These are phyloP conservation scores for Coniochaeta prunicola DNA, from an alignment of 2,329 filamentous ascomycete genomes.

Conservation along the genomic window DNA sequence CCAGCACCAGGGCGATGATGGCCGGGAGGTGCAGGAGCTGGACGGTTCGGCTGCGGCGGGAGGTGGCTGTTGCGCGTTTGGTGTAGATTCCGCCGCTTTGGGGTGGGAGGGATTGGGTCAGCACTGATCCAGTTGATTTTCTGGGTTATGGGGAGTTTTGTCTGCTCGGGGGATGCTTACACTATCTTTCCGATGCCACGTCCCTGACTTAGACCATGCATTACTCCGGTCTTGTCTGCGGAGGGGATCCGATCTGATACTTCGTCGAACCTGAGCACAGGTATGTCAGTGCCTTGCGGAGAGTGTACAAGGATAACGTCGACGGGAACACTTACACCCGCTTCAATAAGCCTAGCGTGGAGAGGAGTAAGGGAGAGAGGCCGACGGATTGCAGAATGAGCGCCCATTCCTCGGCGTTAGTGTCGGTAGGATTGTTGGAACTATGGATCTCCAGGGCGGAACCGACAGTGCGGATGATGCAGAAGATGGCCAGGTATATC, in stretches of 20 bases:
- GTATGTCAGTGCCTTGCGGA: neutral
- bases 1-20: neutral
- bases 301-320: neutral
- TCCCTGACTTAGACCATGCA: neutral
- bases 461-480: neutral
- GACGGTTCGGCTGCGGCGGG: neutral
- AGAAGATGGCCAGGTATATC: neutral
- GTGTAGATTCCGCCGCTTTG: neutral
- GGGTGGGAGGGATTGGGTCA: neutral
- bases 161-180: neutral
- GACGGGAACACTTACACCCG: neutral
- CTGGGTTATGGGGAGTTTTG: neutral
- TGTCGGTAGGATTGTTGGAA: neutral
- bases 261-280: neutral
- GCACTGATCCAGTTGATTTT: neutral
- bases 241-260: neutral
- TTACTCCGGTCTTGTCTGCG: neutral
- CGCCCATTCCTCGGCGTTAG: neutral
- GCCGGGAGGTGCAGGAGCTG: neutral
- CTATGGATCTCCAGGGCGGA: neutral
- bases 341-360: neutral
- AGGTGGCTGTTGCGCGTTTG: neutral
- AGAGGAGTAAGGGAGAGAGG: neutral
- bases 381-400: neutral
- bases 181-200: neutral